Percentiles rank a stretch among this genome's conserved stretches.
These are phyloP conservation scores for Phytophthora meadii DNA, from an alignment of 352 stramenopile species.

Conservation along the genomic window DNA sequence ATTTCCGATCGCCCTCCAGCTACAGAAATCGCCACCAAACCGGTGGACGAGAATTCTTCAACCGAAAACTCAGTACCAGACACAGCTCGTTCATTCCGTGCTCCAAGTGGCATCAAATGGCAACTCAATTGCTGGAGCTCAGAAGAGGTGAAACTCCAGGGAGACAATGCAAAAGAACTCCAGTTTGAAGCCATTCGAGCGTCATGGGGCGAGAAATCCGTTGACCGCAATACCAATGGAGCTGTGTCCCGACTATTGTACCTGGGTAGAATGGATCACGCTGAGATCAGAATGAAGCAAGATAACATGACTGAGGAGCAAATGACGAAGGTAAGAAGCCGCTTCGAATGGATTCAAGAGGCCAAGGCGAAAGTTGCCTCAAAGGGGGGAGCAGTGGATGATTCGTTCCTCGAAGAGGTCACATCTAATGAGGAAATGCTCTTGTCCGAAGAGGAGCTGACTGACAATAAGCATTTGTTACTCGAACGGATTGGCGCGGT, in stretches of 20 bases:
- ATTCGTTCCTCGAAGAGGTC: conserved; percentile 28
- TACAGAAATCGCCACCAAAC: conserved; percentile 4
- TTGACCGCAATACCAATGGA: conserved; percentile 64
- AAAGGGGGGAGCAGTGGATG: conserved; percentile 2
- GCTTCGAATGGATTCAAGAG: conserved; percentile 49
- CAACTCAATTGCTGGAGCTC: conserved; percentile 64
- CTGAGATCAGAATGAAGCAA: conserved; percentile 43
- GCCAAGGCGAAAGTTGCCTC: conserved; percentile 22
- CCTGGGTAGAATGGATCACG: conserved; percentile 51
- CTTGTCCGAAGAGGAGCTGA: conserved; percentile 36
- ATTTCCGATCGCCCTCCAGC: conserved; percentile 1
- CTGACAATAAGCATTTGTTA: conserved; percentile 35
- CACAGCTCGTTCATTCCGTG: conserved; percentile 21
- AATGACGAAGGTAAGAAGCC: conserved; percentile 40
- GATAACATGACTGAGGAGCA: conserved; percentile 59
- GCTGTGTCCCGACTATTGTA: conserved; percentile 58
- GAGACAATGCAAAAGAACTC: conserved; percentile 62
- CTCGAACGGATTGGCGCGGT: conserved; percentile 36
- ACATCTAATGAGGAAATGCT: conserved; percentile 17
- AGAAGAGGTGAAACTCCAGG: conserved; percentile 67
- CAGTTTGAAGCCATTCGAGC: conserved; percentile 58
- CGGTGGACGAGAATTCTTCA: conserved; percentile 20
- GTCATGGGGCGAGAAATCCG: conserved; percentile 58
- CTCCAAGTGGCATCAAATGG: conserved; percentile 46
- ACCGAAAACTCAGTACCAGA: background rate